Base-by-base conservation (phyloP, 1,139 yeast species). In the Lipomyces yarrowii region DNA sequence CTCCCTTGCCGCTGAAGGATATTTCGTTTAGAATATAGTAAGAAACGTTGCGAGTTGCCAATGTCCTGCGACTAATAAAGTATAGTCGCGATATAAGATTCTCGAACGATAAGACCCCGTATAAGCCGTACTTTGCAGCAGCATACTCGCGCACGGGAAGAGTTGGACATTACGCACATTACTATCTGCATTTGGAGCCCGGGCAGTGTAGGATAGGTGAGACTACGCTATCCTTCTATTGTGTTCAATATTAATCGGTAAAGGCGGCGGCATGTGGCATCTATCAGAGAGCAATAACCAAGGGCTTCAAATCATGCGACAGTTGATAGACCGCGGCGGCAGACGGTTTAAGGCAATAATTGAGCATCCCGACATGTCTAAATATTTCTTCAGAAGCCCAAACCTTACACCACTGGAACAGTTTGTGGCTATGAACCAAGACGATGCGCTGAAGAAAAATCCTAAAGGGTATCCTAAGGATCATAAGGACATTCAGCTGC, bases 121-220 rank as follows among this genome's bases (percentile, higher is more conserved):
- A 71, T 61, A 72, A 72, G 63, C 64, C 72, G 5, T 67, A 68
- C 48, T 70, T 71, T 61, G 67, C 72, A 7, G 73, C 72, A 1
- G 73, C 71, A 2, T 70, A 65, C 53, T 69, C 73, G 6, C 61
- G 70, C 11, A 66, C 70, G 1, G 74, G 74, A 7, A 62, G 73
- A 35, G 62, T 61, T n/a, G 74, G 74, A 0, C 64, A 66, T 15
- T 71, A 66, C 52, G 73, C 73, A 4, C 73, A 71, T 26, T 72
- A 72, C 66, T 71, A 70, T 32, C 30, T 72, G 26, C 69, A 69
- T 15, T 46, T 72, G 18, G 70, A 70, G 57, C 72, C 73, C 6
- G 69, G 67, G 35, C 56, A 42, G 30, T 61, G 69, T 55, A 39
- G 57, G 8, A 59, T 71, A 11, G 71, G 66, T 13, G 57, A 23